phyloP scores from a whole-genome alignment of 2,329 filamentous ascomycete species.

The Nemania diffusa region DNA sequence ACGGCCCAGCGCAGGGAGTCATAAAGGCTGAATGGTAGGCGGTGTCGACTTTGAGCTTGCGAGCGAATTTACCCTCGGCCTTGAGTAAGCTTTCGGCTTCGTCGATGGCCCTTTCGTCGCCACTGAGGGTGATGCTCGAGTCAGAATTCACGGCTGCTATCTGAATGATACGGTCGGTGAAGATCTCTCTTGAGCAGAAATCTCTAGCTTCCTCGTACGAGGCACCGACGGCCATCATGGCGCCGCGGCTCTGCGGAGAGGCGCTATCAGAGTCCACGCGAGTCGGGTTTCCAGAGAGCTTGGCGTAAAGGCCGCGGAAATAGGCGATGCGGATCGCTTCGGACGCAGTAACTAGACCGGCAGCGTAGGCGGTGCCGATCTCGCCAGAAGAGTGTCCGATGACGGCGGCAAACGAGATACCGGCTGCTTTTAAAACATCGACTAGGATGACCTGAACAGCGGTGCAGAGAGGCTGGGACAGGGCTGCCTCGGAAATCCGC shows the following conservation, averaged over 20 bases:
- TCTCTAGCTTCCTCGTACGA: constrained; percentile 50
- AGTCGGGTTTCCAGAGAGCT: constrained; percentile 31
- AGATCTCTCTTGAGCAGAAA: constrained; percentile 35
- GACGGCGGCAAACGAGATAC: constrained; percentile 33
- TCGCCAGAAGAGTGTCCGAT: constrained; percentile 53
- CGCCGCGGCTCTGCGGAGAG: constrained; percentile 48
- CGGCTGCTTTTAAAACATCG: constrained; percentile 27
- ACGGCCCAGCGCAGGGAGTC: constrained; percentile 33
- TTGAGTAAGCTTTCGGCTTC: constrained; percentile 40
- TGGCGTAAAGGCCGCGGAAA: constrained; percentile 54
- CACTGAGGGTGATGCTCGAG: constrained; percentile 51
- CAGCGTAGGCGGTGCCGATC: constrained; percentile 59
- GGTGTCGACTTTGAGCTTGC: constrained; percentile 51
- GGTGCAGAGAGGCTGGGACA: constrained; percentile 47
- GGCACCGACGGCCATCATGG: constrained; percentile 61
- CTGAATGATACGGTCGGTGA: constrained; percentile 41
- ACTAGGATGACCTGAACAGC: constrained; percentile 41
- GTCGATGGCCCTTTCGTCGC: constrained; percentile 46
- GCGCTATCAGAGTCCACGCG: no score
- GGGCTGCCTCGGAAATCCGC: constrained; percentile 43
- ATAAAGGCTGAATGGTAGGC: constrained; percentile 57
- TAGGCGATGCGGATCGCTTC: constrained; percentile 59
- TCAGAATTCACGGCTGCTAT: constrained; percentile 52
- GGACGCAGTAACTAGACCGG: constrained; percentile 53
- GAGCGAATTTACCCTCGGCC: constrained; percentile 42